Evolutionary conservation across 108 stramenopile genomes (phyloP), one percentile per base, ranked within the genome.

Genomic region (Conticribra guillardii): DNA sequence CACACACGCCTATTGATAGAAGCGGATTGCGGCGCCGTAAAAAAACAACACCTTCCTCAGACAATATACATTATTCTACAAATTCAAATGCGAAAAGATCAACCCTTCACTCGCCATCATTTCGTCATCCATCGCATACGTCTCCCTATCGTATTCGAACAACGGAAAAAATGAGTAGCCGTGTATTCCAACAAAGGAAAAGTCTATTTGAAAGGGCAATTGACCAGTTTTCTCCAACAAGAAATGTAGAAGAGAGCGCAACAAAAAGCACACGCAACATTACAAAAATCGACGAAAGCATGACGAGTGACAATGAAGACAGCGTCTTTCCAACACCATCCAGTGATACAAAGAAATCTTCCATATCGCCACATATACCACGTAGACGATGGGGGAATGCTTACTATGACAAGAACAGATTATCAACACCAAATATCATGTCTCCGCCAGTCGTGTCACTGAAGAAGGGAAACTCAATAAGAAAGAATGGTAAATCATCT

Each of bases 201-300:
- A 82, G 81, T 68, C 44, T 82, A 1, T 82, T 82, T 37, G 81
- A 82, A 37, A 62, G 74, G 49, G 78, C 78, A 0, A 49, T 79
- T 1, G 78, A 73, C 50, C 47, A 54, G 22, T 73, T 82, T 15
- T 73, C 81, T 21, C 81, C 81, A 31, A 37, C 75, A 14, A 27
- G 71, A 60, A 61, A 54, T 0, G 9, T 48, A 11, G 61, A 46
- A 55, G 71, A 64, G 16, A 50, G 68, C 24, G 21, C 59, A 2
- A 62, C 5, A 50, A n/a, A 28, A 60, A 62, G 29, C 21, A 60
- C 46, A 29, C 3, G 9, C 19, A 58, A 28, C 31, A 33, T 51
- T 27, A 29, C 65, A 21, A 41, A n/a, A 54, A 32, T n/a, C 21
- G 32, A 30, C 33, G 64, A 54, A 44, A 46, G 41, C 4, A 37